Conservation (phyloP, 2,329 filamentous ascomycete genomes). For the Aspergillus novoparasiticus region DNA sequence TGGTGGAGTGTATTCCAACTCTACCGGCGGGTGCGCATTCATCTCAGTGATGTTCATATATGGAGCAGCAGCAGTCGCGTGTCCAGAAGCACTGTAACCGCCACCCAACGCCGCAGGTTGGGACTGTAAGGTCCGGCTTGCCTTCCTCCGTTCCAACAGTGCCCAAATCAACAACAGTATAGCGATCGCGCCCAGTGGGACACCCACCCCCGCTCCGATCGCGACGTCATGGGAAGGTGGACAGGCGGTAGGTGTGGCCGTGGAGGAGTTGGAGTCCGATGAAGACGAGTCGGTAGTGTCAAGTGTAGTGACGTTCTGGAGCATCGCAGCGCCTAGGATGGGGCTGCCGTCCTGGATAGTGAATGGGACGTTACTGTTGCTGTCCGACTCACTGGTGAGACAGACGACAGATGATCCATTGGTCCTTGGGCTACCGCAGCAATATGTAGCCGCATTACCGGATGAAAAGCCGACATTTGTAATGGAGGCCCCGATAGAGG, state of each 20-base stretch:
- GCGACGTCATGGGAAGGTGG: conserved; percentile 21
- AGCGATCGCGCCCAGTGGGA: conserved; percentile 33
- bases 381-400: conserved; percentile 15
- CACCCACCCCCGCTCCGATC: conserved; percentile 33
- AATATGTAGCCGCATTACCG: conserved; percentile 20
- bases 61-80: background rate
- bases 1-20: background rate
- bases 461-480: conserved; percentile 20
- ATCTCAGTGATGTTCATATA: background rate
- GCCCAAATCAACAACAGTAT: conserved; percentile 32
- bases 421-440: conserved; percentile 27
- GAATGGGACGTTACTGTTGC: conserved; percentile 22
- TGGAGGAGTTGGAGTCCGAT: background rate
- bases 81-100: background rate
- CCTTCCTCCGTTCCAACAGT: conserved; percentile 25
- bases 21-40: background rate
- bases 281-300: background rate
- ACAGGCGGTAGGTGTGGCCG: background rate
- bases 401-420: conserved; percentile 17
- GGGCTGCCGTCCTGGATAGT: conserved; percentile 24
- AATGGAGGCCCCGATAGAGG: conserved; percentile 22
- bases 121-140: background rate
- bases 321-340: conserved; percentile 23
- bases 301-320: conserved; percentile 21
- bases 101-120: background rate